Evolutionary conservation across 345 rosid species (phyloP), one percentile per base, ranked within the genome.

Genomic region (Clausena lansium): DNA sequence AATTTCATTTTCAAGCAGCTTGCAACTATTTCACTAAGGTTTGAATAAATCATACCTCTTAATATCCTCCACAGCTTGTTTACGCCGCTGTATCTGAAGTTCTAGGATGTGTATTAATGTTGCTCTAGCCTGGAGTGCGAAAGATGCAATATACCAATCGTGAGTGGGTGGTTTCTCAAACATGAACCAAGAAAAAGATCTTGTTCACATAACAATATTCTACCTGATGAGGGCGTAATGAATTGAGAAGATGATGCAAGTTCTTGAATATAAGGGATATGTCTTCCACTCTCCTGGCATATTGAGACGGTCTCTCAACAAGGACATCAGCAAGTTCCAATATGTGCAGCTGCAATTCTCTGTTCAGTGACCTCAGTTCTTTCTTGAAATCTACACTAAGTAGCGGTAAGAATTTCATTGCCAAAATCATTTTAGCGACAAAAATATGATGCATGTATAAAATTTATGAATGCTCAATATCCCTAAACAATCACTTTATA

Each of bases 261-360:
- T 96, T 96, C 89, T 94, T 94, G 84, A 92, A 96, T 60, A 96
- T 86, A 4, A 95, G 91, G 62, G 98, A 96, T 36, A 96, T 88
- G 30, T 96, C 97, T 80, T 93, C 98, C 45, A 92, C 95, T 80
- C 94, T 87, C 86, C 98, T 90, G 6, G 98, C 99, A 72, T 94
- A 96, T 77, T 94, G 97, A 64, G 99, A 94, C 19, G 98, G 99
- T 67, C 98, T 91, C 79, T 91, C 99, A 76, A 96, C 95, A 81
- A 92, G 97, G 79, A 91, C 95, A 86, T 96, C 99, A 57, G 97
- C 92, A 71, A 96, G 97, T 83, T 92, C 97, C 85, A 96, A 78
- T 77, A 94, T 90, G 77, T 96, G 97, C 73, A 96, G 86, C 81
- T 96, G 98, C 74, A 96, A 71, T 70, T 96, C 97, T 80, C 99